Evolutionary conservation across 2,329 filamentous ascomycete species (phyloP), one percentile per base, ranked within the genome.

Genomic region (Fusarium sp.): DNA sequence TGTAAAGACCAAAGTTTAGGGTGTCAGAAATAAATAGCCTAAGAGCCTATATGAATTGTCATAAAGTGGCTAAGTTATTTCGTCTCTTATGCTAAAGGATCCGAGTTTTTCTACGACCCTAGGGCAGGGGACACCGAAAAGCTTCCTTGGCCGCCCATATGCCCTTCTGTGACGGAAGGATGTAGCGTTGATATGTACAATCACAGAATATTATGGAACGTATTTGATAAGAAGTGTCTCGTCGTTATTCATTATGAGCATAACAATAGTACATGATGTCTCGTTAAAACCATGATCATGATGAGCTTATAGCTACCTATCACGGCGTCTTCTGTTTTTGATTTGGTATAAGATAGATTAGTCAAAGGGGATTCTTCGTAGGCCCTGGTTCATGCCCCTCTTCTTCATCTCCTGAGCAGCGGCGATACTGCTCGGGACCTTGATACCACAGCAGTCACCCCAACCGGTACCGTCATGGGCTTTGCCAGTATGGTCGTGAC

Each of bases 391-490:
- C 40, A 82, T 85, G 16, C 86, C 89, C 56, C 85, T 85, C 83
- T 97, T 98, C 83, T 88, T 91, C 85, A 92, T 91, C 81, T 97
- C 95, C 72, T 94, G 91, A 15, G 93, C 93, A 1, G 96, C 97
- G 30, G 94, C 97, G 59, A 98, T 86, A 54, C 93, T 95, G 76
- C 94, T 97, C 0, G 96, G 97, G 16, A 99, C 96, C 74, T 97
- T 95, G 80, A 99, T 99, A 28, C 96, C 96, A 77, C 96, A 99
- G 79, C 96, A 99, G 79, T 99, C 96, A 7, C 95, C 95, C 92
- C 96, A 99, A 23, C 88, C 88, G 57, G 84, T 88, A 47, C 87
- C 86, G 51, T 90, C 87, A 69, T 89, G 88, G 57, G 83, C 83
- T 51, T 90, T 88, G 28, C 90, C 86, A 28, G 89, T 82, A 69